Evolutionary conservation across 2,329 filamentous ascomycete species (phyloP).

Genomic region (Colletotrichum spinosum): DNA sequence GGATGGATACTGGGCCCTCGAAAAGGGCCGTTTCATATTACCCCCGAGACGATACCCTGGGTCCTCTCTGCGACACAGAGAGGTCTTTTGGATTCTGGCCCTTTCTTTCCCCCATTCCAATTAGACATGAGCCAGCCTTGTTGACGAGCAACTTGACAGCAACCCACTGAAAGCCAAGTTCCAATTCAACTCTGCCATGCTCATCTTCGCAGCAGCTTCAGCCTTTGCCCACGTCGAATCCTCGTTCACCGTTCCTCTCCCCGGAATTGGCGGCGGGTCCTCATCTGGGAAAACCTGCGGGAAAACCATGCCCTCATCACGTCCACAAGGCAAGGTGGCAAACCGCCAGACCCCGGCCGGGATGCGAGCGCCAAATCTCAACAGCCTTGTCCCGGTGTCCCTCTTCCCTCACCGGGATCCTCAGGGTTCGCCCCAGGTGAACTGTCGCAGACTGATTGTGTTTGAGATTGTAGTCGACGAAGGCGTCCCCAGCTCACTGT

Average conservation of each 20-base stretch:
- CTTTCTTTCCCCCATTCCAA: background rate
- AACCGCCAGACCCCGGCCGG: background rate
- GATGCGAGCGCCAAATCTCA: constrained; percentile 6
- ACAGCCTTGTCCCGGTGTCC: background rate
- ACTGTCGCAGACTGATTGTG: constrained; percentile 32
- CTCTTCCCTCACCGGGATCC: background rate
- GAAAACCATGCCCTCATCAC: constrained; percentile 22
- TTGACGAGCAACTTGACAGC: background rate
- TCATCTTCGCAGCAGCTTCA: constrained; percentile 6
- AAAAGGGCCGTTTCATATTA: constrained; percentile 29
- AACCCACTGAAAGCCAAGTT: background rate
- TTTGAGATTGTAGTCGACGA: constrained; percentile 31
- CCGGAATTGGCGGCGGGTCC: constrained; percentile 22
- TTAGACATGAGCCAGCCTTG: background rate
- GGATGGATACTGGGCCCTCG: constrained; percentile 14
- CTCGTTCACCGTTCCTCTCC: constrained; percentile 6
- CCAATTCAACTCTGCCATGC: background rate
- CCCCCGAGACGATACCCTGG: constrained; percentile 35
- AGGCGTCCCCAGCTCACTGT: constrained; percentile 12
- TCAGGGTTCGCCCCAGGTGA: constrained; percentile 32
- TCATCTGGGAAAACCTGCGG: constrained; percentile 29
- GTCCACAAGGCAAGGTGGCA: background rate
- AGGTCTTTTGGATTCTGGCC: background rate
- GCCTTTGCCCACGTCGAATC: background rate
- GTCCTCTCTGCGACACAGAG: background rate